A percentile compares a stretch with the other conserved stretches of the same genome.
phyloP scores from a whole-genome alignment of 441 rosid species.

The Isatis lusitanica region DNA sequence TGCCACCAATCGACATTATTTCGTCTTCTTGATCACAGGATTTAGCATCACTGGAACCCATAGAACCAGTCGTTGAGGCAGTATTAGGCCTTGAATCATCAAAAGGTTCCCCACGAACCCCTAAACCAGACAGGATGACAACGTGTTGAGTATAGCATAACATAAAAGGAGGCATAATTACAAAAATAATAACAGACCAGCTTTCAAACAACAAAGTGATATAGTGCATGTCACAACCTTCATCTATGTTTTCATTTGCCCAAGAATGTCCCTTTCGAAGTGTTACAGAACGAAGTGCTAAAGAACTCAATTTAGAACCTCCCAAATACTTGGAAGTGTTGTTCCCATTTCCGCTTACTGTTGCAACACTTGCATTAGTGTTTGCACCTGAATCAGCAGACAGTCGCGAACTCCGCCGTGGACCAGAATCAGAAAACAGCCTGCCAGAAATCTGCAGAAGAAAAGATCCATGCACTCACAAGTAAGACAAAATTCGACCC shows the following conservation, averaged over 20 bases:
- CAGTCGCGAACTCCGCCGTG: constrained; percentile 80
- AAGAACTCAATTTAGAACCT: constrained; percentile 76
- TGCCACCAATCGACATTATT: constrained; percentile 50
- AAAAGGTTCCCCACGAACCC: constrained; percentile 65
- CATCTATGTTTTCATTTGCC: constrained; percentile 84
- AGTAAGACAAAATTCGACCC: constrained; percentile 18
- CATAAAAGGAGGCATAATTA: constrained; percentile 1
- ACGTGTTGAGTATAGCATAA: constrained; percentile 22
- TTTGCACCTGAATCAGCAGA: constrained; percentile 68
- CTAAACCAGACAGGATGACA: constrained; percentile 45
- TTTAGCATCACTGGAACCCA: constrained; percentile 51
- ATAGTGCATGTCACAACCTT: constrained; percentile 51
- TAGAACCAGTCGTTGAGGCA: constrained; percentile 54
- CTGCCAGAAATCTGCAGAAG: constrained; percentile 87
- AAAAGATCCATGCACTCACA: constrained; percentile 13
- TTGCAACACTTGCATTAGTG: constrained; percentile 49
- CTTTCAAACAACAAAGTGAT: neutral
- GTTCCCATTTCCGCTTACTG: constrained; percentile 69
- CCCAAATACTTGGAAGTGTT: constrained; percentile 83
- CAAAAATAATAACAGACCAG: constrained; percentile 6
- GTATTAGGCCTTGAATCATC: constrained; percentile 71
- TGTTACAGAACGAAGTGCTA: constrained; percentile 79
- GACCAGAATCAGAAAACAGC: constrained; percentile 93
- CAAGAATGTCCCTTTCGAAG: constrained; percentile 84
- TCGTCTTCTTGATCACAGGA: constrained; percentile 66